A percentile compares a stretch with the other conserved stretches of the same genome.
These are phyloP conservation scores for Suzukiozyma palmioleophila DNA, from an alignment of 1,139 yeast genomes.

Conservation along the genomic window DNA sequence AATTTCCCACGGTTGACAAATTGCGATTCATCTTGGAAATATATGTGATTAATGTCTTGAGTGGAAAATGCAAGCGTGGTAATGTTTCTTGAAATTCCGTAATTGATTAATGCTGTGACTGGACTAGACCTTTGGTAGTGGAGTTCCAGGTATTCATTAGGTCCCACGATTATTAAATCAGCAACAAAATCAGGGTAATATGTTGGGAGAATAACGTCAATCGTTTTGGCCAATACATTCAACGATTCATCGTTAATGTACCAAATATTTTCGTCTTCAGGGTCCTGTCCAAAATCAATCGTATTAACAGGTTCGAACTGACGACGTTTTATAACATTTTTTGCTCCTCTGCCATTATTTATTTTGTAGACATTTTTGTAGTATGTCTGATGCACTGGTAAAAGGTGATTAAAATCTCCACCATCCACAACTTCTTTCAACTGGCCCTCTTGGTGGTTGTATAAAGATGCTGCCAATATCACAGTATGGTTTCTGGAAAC, in stretches of 20 bases:
- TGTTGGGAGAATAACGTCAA: conserved; percentile 30
- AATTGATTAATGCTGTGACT: conserved; percentile 15
- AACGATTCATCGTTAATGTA: conserved; percentile 33
- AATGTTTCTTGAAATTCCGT: conserved; percentile 19
- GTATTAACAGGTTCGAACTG: conserved; percentile 6
- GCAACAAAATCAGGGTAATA: conserved; percentile 26
- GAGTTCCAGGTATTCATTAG: conserved; percentile 26
- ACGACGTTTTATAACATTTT: conserved; percentile 7
- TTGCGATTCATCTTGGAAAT: conserved; percentile 29
- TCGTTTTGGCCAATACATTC: conserved; percentile 26
- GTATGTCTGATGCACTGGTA: conserved; percentile 29
- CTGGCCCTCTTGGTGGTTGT: conserved; percentile 11
- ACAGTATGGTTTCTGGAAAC: conserved; percentile 26
- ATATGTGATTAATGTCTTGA: conserved; percentile 26
- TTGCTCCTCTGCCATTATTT: conserved; percentile 18
- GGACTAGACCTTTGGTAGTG: not conserved
- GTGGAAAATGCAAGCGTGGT: conserved; percentile 27
- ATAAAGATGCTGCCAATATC: conserved; percentile 29
- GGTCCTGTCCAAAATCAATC: conserved; percentile 29
- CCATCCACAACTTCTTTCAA: conserved; percentile 16
- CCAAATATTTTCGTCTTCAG: conserved; percentile 34
- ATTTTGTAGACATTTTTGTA: conserved; percentile 17
- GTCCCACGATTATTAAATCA: conserved; percentile 40
- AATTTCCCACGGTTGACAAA: conserved; percentile 16
- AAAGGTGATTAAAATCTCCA: conserved; percentile 35